phyloP scores from a whole-genome alignment of 805 yeast species.

The Candida loeiensis region DNA sequence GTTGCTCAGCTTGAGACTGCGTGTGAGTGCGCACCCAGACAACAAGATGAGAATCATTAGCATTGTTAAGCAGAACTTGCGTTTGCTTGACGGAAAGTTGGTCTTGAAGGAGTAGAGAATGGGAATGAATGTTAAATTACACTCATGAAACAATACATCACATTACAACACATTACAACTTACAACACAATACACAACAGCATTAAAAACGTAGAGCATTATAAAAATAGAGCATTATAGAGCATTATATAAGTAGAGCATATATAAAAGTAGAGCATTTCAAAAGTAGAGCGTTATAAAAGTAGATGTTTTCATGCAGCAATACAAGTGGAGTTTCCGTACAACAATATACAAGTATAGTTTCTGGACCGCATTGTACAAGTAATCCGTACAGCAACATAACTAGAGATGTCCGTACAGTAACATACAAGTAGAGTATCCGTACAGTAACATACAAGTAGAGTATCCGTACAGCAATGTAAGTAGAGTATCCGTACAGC shows the following conservation, averaged over 20 bases:
- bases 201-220: not conserved
- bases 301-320: too few species aligned
- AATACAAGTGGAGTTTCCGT: too few species aligned
- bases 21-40: slow-evolving; percentile 60
- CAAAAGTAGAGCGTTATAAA: too few species aligned
- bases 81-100: slow-evolving; percentile 46
- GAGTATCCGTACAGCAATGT: too few species aligned
- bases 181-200: not conserved
- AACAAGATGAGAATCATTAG: slow-evolving; percentile 59
- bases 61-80: slow-evolving; percentile 55
- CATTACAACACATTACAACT: not conserved
- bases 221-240: not conserved
- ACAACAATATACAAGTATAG: too few species aligned
- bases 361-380: too few species aligned
- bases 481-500: too few species aligned
- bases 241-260: not conserved
- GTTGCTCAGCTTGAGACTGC: slow-evolving; percentile 55
- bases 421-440: too few species aligned
- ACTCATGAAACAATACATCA: not conserved
- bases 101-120: slow-evolving; percentile 33
- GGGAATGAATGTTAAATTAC: not conserved
- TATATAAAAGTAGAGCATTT: too few species aligned
- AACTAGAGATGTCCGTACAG: too few species aligned
- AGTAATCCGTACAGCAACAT: too few species aligned
- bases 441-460: too few species aligned